Percentiles rank a stretch among this genome's conserved stretches.
Evolutionary conservation across 306 rosid genomes (phyloP).

Genomic region (Vigna unguiculata): DNA sequence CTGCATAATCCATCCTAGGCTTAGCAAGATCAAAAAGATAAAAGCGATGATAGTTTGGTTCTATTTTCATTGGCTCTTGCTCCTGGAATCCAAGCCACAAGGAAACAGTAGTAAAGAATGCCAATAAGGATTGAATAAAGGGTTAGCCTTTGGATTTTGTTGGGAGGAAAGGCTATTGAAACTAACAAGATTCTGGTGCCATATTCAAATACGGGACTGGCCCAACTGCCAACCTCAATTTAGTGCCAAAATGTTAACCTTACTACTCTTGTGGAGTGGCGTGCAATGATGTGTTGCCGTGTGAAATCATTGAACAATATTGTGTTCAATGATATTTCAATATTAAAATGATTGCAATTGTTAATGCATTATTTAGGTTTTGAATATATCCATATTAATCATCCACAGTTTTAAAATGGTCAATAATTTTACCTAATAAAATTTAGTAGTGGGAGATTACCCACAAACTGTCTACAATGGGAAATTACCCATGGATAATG

Average conservation of each 20-base stretch:
- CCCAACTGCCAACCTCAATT: slow-evolving; percentile 80
- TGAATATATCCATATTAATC: too few species aligned
- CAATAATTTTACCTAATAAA: too few species aligned
- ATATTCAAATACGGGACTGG: slow-evolving; percentile 54
- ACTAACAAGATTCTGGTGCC: slow-evolving; percentile 55
- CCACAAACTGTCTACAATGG: too few species aligned
- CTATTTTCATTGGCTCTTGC: slow-evolving; percentile 57
- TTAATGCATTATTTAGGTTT: too few species aligned
- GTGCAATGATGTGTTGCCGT: slow-evolving; percentile 61
- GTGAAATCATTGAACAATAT: too few species aligned
- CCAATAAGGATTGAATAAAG: slow-evolving; percentile 41
- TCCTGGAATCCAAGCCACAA: slow-evolving; percentile 69
- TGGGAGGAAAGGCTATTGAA: slow-evolving; percentile 57
- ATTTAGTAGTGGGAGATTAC: too few species aligned
- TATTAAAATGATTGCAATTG: too few species aligned
- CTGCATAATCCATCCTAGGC: slow-evolving; percentile 82
- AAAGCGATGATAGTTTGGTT: slow-evolving; percentile 41
- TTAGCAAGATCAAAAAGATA: slow-evolving; percentile 61
- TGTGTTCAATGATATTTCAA: too few species aligned
- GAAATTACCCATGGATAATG: too few species aligned
- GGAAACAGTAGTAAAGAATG: slow-evolving; percentile 59
- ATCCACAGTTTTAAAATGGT: too few species aligned
- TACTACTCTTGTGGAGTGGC: slow-evolving; percentile 59
- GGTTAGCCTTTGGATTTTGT: slow-evolving; percentile 43
- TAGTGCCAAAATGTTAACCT: slow-evolving; percentile 64